A percentile compares a stretch with the other conserved stretches of the same genome.
phyloP scores from a whole-genome alignment of 2,329 filamentous ascomycete species.

The Sclerotinia minor region DNA sequence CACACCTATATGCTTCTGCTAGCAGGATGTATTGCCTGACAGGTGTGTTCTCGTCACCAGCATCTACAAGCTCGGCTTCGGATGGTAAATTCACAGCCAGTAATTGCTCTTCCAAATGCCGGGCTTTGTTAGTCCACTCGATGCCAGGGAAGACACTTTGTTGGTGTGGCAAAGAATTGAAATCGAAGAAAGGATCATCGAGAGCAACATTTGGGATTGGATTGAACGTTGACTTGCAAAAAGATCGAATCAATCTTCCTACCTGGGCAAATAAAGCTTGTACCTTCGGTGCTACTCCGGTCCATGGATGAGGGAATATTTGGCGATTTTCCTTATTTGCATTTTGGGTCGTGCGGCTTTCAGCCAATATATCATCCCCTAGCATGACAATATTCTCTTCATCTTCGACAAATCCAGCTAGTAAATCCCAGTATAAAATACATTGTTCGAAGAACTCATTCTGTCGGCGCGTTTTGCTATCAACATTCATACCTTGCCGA shows the following conservation, averaged over 20 bases:
- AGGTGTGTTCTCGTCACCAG: conserved; percentile 39
- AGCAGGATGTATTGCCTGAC: conserved; percentile 39
- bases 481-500: conserved; percentile 28
- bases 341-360: conserved; percentile 1
- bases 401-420: conserved; percentile 39
- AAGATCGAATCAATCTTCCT: conserved; percentile 36
- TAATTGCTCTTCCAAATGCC: conserved; percentile 36
- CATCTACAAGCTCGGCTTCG: conserved; percentile 33
- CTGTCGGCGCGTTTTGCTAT: conserved; percentile 31
- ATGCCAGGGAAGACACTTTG: conserved; percentile 28
- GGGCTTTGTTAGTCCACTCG: conserved; percentile 32
- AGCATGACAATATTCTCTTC: conserved; percentile 29
- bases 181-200: conserved; percentile 11
- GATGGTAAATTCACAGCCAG: conserved; percentile 35
- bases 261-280: conserved; percentile 38
- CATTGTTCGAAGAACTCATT: conserved; percentile 41
- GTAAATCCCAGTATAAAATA: conserved; percentile 41
- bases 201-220: neutral
- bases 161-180: conserved; percentile 18
- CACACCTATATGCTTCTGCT: conserved; percentile 38
- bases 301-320: conserved; percentile 40
- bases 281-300: conserved; percentile 36
- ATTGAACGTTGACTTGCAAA: conserved; percentile 30
- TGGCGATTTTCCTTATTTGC: conserved; percentile 26
- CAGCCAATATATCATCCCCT: neutral